Conservation (phyloP, 495 filamentous ascomycete genomes). For the Daldinia grandis region DNA sequence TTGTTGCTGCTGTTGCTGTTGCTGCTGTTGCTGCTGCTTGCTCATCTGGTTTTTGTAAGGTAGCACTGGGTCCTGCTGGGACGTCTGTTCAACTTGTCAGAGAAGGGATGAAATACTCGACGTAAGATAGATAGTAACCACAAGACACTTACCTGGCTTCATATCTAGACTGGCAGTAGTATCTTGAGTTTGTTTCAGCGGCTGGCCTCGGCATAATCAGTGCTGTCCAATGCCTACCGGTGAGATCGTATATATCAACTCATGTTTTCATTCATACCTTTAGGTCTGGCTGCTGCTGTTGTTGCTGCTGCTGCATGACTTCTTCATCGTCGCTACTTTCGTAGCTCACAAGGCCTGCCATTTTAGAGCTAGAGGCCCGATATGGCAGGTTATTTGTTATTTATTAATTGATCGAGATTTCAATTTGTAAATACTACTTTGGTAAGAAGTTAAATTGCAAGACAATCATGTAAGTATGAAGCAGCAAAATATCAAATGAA, state of each 20-base stretch:
- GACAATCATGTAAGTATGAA: neutral
- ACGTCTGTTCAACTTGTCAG: constrained; percentile 22
- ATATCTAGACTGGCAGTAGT: constrained; percentile 12
- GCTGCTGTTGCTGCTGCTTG: too few species aligned
- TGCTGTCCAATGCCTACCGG: constrained; percentile 44
- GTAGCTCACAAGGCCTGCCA: constrained; percentile 76
- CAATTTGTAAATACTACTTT: neutral
- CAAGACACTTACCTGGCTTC: constrained; percentile 29
- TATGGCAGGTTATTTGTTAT: too few species aligned
- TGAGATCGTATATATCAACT: constrained; percentile 15
- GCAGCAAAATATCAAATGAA: neutral
- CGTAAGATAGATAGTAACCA: neutral
- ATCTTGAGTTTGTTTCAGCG: constrained; percentile 41
- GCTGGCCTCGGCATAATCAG: constrained; percentile 47
- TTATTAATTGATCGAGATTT: neutral
- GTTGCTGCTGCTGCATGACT: constrained; percentile 41
- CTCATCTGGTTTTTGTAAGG: constrained; percentile 31
- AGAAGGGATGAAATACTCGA: neutral
- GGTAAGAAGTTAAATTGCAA: neutral
- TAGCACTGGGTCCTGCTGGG: constrained; percentile 13
- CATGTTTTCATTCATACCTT: constrained; percentile 47
- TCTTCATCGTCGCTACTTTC: constrained; percentile 81
- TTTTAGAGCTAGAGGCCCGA: constrained; percentile 36
- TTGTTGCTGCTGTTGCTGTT: too few species aligned
- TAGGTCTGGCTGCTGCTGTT: constrained; percentile 37